A percentile compares a stretch with the other conserved stretches of the same genome.
These are phyloP conservation scores for Citrullus mucosospermus DNA, from an alignment of 306 rosid species.

Conservation along the genomic window DNA sequence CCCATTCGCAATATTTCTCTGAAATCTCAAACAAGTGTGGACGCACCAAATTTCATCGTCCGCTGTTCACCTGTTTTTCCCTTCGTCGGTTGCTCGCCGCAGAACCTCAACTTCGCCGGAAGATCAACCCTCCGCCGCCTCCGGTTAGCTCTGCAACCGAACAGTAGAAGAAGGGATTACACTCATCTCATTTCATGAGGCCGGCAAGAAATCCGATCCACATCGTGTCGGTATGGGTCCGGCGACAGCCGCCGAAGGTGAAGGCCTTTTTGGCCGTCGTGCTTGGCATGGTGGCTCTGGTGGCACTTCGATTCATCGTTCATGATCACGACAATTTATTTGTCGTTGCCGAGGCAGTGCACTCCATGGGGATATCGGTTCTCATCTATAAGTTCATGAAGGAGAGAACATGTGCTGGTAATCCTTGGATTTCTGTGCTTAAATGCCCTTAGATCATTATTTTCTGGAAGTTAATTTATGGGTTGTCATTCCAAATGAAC, in stretches of 20 bases:
- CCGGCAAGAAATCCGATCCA: conserved; percentile 45
- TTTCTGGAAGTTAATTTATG: not conserved
- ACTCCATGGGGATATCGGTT: conserved; percentile 69
- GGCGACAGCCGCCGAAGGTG: conserved; percentile 81
- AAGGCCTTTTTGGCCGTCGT: conserved; percentile 80
- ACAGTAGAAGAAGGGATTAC: not conserved
- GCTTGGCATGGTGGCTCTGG: conserved; percentile 73
- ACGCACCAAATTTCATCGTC: too few relatives aligned
- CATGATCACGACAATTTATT: conserved; percentile 90
- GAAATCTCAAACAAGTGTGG: too few relatives aligned
- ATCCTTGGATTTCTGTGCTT: not conserved
- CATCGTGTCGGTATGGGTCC: conserved; percentile 48
- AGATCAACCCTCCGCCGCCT: conserved; percentile 3
- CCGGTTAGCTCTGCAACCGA: not conserved
- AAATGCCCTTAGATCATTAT: not conserved
- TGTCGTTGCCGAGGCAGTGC: conserved; percentile 88
- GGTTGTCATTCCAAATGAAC: not conserved
- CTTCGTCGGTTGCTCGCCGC: conserved; percentile 11
- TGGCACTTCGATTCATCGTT: conserved; percentile 62
- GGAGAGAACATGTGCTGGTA: conserved; percentile 91
- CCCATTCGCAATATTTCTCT: too few relatives aligned
- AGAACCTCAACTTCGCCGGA: conserved; percentile 24
- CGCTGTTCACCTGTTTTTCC: not conserved
- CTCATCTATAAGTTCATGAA: conserved; percentile 85
- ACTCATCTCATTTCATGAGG: conserved; percentile 35